phyloP scores from a whole-genome alignment of 306 rosid species.

The Hippophae rhamnoides region DNA sequence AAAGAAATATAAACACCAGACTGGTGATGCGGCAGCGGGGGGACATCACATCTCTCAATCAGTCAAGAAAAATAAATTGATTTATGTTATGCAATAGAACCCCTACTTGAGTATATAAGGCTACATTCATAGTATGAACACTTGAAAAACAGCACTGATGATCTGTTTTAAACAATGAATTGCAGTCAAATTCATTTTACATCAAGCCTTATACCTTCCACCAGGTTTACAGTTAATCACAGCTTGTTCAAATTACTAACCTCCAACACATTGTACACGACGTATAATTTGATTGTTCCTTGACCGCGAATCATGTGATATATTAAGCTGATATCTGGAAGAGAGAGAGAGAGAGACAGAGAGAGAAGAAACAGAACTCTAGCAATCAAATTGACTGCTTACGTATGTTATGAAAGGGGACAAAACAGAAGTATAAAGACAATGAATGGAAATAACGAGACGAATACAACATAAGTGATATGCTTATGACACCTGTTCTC shows the following conservation, averaged over 20 bases:
- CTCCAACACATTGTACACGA: constrained; percentile 94
- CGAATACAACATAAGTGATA: constrained; percentile 9
- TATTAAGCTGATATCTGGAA: constrained; percentile 89
- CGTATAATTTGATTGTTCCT: constrained; percentile 89
- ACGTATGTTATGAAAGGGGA: constrained; percentile 3
- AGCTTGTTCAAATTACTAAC: constrained; percentile 28
- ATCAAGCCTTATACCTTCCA: background rate
- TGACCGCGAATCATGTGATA: constrained; percentile 99
- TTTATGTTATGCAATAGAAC: background rate
- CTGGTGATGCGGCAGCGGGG: too few species aligned
- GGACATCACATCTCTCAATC: background rate
- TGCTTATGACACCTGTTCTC: constrained; percentile 50
- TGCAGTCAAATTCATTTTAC: background rate
- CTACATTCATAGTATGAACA: background rate
- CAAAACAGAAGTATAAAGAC: background rate
- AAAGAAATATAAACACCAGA: background rate
- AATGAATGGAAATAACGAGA: background rate
- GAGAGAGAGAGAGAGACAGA: background rate
- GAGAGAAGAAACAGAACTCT: constrained; percentile 3
- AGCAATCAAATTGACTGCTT: constrained; percentile 15
- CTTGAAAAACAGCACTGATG: background rate
- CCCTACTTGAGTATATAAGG: background rate
- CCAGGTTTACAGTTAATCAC: background rate
- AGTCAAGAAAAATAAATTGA: background rate
- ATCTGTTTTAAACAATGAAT: background rate